Base-by-base conservation (phyloP, 441 rosid species). In the Populus hybrid region DNA sequence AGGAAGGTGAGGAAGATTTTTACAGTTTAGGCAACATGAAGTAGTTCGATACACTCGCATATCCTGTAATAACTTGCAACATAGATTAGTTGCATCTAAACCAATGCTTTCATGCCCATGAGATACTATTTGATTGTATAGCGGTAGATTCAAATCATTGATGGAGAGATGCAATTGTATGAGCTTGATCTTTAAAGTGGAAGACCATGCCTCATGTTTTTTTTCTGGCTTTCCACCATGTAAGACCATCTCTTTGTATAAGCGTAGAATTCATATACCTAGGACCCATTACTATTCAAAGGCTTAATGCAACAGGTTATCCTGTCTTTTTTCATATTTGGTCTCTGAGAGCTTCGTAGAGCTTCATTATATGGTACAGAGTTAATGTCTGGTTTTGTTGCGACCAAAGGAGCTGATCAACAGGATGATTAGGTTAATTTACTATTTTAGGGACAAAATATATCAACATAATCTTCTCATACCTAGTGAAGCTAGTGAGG, bases 1-100 rank as follows among this genome's bases (percentile, higher is more conserved):
- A 93, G 83, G 92, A 93, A 93, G 85, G 97, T 93, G 30, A 87
- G 95, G 89, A 92, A 86, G 90, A 93, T 95, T 83, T 95, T 92
- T 61, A 91, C 92, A 6, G 99, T 92, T 74, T 93, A 82, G 84
- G 81, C 40, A 24, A 70, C 30, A 36, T 3, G 10, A 10, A 8
- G 34, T 4, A 10, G 6, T 77, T 28, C 46, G 69, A 12, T 30
- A n/a, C 36, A 46, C 35, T 61, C 68, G 28, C 76, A 34, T 24
- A 64, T 61, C 77, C 73, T 67, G 46, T 38, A 74, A 69, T 35
- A 42, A 72, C 77, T 46, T 26, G 76, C 74, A 8, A 46, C 40
- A 61, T 59, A 32, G 32, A 23, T 70, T 70, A 71, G 36, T 23
- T 54, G 16, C 32, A 36, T 5, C 23, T 73, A 64, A n/a, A 21